Conservation (phyloP, 495 filamentous ascomycete genomes). For the Neurospora sp. region DNA sequence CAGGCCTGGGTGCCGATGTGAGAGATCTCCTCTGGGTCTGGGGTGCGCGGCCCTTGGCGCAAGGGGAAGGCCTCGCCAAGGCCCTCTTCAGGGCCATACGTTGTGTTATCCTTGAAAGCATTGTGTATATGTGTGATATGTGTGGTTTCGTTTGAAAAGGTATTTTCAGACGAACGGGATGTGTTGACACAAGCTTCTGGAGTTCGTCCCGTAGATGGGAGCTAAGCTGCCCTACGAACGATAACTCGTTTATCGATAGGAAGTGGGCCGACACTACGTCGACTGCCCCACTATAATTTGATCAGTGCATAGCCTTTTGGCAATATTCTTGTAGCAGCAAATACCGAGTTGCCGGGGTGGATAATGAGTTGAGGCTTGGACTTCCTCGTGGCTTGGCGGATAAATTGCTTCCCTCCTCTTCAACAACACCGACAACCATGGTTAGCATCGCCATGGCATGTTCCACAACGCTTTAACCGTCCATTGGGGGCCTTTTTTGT, state of each 20-base stretch:
- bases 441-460: neutral
- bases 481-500: neutral
- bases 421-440: neutral
- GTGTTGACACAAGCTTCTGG: neutral
- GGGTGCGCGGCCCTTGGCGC: neutral
- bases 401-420: neutral
- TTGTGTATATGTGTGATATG: slow-evolving; percentile 7
- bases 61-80: neutral
- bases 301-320: neutral
- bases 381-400: neutral
- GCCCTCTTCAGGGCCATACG: slow-evolving; percentile 20
- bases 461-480: neutral
- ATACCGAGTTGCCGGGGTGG: neutral
- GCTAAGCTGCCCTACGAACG: neutral
- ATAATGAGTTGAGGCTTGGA: neutral
- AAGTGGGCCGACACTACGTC: neutral
- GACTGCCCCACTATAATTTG: neutral
- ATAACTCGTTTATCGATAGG: neutral
- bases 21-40: slow-evolving; percentile 22
- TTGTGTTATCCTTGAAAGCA: slow-evolving; percentile 30
- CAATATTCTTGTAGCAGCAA: neutral
- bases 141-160: neutral
- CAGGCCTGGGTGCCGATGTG: slow-evolving; percentile 36
- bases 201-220: neutral
- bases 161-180: neutral